Conservation (phyloP, 2,329 filamentous ascomycete species). For the Pyricularia grisea region DNA sequence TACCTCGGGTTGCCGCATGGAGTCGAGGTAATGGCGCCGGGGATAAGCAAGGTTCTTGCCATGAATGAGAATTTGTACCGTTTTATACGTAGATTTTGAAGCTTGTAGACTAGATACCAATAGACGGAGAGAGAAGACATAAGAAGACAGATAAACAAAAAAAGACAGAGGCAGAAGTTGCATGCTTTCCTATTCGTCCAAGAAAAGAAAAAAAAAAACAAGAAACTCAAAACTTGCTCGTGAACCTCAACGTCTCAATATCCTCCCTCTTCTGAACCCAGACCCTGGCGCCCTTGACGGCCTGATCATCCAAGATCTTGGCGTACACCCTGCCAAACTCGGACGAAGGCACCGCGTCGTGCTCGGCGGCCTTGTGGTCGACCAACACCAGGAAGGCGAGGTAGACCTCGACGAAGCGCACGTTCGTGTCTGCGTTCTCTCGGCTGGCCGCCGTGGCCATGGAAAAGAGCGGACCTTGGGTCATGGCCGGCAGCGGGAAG, state of each 20-base stretch:
- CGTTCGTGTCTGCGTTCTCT: slow-evolving; percentile 19
- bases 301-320: slow-evolving; percentile 4
- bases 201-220: not conserved
- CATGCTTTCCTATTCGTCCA: too few relatives aligned
- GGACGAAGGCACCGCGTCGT: slow-evolving; percentile 5
- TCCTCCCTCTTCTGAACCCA: not conserved
- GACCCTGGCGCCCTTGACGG: not conserved
- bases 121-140: too few relatives aligned
- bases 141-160: too few relatives aligned
- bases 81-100: not conserved
- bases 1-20: slow-evolving; percentile 30
- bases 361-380: slow-evolving; percentile 11
- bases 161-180: too few relatives aligned
- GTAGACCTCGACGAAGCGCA: slow-evolving; percentile 30
- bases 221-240: not conserved
- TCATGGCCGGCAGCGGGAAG: slow-evolving; percentile 16
- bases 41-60: not conserved
- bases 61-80: not conserved
- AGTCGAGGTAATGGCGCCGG: slow-evolving; percentile 16
- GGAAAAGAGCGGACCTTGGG: slow-evolving; percentile 26
- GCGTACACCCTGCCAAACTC: slow-evolving; percentile 9
- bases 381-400: slow-evolving; percentile 19
- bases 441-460: slow-evolving; percentile 19
- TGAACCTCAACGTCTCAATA: not conserved
- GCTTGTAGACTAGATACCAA: too few relatives aligned